A percentile compares a stretch with the other conserved stretches of the same genome.
These are phyloP conservation scores for Lasiodiplodia sp. DNA, from an alignment of 2,329 filamentous ascomycete species.

Conservation along the genomic window DNA sequence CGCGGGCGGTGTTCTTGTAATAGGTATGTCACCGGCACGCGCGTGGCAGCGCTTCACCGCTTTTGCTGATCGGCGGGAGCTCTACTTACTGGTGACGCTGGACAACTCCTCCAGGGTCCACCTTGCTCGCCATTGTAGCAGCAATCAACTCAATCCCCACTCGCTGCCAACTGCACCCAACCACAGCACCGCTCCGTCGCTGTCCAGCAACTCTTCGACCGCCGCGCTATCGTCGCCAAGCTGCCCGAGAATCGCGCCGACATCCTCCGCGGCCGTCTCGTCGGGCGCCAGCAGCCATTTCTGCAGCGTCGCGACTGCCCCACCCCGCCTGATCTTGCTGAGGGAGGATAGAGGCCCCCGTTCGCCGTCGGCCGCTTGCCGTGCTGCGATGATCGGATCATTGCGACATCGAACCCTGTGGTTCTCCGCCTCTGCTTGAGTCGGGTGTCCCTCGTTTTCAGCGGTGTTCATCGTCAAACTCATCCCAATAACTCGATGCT, in stretches of 20 bases:
- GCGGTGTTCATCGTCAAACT: background rate
- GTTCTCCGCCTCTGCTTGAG: background rate
- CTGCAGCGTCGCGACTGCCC: background rate
- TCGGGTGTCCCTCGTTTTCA: background rate
- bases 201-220: background rate
- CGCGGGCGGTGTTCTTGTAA: slow-evolving; percentile 2
- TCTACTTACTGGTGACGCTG: background rate
- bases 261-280: background rate
- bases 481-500: background rate
- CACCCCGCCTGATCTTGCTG: background rate
- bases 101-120: background rate
- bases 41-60: slow-evolving; percentile 25
- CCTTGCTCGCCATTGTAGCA: background rate
- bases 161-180: background rate
- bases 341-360: background rate
- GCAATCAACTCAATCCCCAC: background rate
- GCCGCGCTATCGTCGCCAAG: background rate
- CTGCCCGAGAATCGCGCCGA: background rate
- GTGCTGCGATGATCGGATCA: background rate
- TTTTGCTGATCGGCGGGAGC: slow-evolving; percentile 8
- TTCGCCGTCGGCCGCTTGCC: background rate
- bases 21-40: slow-evolving; percentile 16
- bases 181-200: background rate
- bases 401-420: background rate
- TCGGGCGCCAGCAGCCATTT: background rate